phyloP scores from a whole-genome alignment of 2,329 filamentous ascomycete genomes.

The Xylariaceae sp. region DNA sequence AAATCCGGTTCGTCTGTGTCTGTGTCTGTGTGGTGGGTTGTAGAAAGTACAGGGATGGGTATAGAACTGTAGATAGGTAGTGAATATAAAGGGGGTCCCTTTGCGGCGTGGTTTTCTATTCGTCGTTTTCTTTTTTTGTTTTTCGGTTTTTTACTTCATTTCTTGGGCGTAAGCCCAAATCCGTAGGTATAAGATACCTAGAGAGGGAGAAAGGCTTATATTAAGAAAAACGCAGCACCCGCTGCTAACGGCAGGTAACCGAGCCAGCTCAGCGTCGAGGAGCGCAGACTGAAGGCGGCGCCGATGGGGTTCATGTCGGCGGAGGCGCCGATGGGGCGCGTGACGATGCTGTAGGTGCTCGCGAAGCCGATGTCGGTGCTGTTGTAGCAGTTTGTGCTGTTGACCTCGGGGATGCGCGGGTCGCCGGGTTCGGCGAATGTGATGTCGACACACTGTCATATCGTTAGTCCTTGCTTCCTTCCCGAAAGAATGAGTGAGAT shows the following conservation, averaged over 20 bases:
- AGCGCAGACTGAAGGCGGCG: constrained; percentile 24
- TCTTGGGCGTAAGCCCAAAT: too few species aligned
- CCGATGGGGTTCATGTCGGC: constrained; percentile 31
- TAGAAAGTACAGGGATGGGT: neutral
- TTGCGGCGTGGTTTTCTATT: neutral
- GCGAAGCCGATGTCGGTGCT: constrained; percentile 71
- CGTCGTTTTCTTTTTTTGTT: neutral
- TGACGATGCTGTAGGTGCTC: constrained; percentile 65
- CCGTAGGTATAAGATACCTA: too few species aligned
- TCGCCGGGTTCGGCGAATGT: constrained; percentile 79
- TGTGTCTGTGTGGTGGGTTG: neutral
- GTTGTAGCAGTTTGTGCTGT: constrained; percentile 83
- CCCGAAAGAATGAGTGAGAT: too few species aligned
- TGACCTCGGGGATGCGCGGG: constrained; percentile 62
- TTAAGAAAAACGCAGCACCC: constrained; percentile 37
- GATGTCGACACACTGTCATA: constrained; percentile 79
- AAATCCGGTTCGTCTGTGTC: neutral
- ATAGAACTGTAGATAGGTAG: neutral
- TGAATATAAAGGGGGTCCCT: neutral
- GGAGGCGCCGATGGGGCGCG: constrained; percentile 37
- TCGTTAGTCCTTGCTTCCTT: too few species aligned
- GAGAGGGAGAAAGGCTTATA: constrained; percentile 22
- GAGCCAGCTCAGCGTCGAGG: constrained; percentile 27
- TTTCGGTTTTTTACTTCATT: neutral
- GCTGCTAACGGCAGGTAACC: constrained; percentile 41